Evolutionary conservation across 2,329 filamentous ascomycete genomes (phyloP).

Genomic region (Didymella segeticola): DNA sequence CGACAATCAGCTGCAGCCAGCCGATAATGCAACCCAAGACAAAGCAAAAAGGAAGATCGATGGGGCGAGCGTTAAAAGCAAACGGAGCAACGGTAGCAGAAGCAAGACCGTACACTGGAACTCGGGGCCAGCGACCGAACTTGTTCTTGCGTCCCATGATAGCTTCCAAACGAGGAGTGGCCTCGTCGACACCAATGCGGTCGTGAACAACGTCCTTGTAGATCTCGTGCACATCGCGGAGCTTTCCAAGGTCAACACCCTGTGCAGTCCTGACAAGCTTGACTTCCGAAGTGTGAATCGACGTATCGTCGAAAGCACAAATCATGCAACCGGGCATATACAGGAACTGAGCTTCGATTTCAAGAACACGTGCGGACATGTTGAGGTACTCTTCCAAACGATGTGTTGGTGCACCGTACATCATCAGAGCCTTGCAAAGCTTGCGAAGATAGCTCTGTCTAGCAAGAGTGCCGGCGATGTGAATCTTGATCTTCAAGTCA

Average conservation of each 20-base stretch:
- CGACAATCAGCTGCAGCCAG: slow-evolving; percentile 74
- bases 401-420: slow-evolving; percentile 89
- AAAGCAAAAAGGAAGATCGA: slow-evolving; percentile 81
- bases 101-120: slow-evolving; percentile 76
- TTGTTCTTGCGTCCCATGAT: slow-evolving; percentile 66
- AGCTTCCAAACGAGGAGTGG: slow-evolving; percentile 66
- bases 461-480: slow-evolving; percentile 73
- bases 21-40: slow-evolving; percentile 77
- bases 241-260: slow-evolving; percentile 75
- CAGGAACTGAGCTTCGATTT: slow-evolving; percentile 87
- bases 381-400: slow-evolving; percentile 90
- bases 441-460: slow-evolving; percentile 84
- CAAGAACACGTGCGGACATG: slow-evolving; percentile 86
- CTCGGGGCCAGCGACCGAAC: slow-evolving; percentile 56
- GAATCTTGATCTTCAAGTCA: slow-evolving; percentile 65
- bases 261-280: slow-evolving; percentile 73
- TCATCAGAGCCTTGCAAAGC: slow-evolving; percentile 85
- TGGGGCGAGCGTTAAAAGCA: slow-evolving; percentile 76
- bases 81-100: slow-evolving; percentile 80
- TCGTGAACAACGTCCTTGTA: slow-evolving; percentile 87
- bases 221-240: slow-evolving; percentile 76
- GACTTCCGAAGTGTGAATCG: slow-evolving; percentile 79
- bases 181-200: slow-evolving; percentile 74
- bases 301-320: slow-evolving; percentile 80
- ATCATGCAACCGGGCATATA: slow-evolving; percentile 95